Percentiles rank a stretch among this genome's conserved stretches.
These are phyloP conservation scores for Gloeopeniophorella convolvens DNA, from an alignment of 768 basidiomycete genomes.

Conservation along the genomic window DNA sequence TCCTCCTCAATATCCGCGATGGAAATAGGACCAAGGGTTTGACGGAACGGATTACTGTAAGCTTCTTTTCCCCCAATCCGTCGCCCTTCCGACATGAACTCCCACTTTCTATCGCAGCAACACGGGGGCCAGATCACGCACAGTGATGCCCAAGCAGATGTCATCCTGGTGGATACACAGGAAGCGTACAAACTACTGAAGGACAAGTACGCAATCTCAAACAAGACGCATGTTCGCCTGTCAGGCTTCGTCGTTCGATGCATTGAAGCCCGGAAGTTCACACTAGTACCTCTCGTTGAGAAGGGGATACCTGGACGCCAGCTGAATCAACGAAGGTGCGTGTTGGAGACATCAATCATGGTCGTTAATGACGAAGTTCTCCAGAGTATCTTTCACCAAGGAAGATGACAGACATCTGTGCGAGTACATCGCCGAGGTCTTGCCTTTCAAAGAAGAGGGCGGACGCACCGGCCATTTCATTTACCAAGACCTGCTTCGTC, in stretches of 20 bases:
- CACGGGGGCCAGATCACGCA: conserved; percentile 14
- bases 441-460: conserved; percentile 12
- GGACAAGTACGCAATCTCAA: conserved; percentile 12
- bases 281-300: background rate
- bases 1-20: too few species aligned
- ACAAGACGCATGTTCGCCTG: conserved; percentile 14
- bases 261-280: conserved; percentile 4
- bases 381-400: conserved; percentile 4
- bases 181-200: conserved; percentile 7
- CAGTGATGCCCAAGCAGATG: conserved; percentile 3
- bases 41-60: conserved; percentile 18
- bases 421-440: conserved; percentile 10
- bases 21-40: too few species aligned
- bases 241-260: conserved; percentile 19
- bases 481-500: conserved; percentile 13
- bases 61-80: background rate
- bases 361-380: too few species aligned
- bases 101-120: conserved; percentile 3
- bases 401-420: conserved; percentile 13
- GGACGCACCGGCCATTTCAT: conserved; percentile 14
- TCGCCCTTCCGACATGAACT: too few species aligned
- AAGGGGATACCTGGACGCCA: conserved; percentile 6
- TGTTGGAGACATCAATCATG: background rate
- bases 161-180: conserved; percentile 6
- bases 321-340: conserved; percentile 4